Conservation (phyloP, 2,329 filamentous ascomycete species). For the Elsinoe australis region DNA sequence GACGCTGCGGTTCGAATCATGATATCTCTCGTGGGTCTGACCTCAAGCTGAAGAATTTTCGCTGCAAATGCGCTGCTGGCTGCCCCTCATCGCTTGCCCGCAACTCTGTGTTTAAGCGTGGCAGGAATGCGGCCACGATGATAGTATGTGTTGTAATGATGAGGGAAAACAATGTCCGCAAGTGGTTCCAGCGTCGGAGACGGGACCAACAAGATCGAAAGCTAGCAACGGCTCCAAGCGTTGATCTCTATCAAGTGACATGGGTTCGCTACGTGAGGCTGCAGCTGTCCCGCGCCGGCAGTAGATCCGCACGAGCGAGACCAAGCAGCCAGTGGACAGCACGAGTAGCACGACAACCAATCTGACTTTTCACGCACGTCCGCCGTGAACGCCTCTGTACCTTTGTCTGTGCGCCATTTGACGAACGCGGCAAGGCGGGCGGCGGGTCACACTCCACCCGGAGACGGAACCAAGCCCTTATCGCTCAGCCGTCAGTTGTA, state of each 20-base stretch:
- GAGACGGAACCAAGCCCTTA: too few relatives aligned
- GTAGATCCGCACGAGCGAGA: too few relatives aligned
- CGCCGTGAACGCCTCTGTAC: too few relatives aligned
- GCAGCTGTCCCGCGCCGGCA: slow-evolving; percentile 5
- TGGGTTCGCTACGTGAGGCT: neutral
- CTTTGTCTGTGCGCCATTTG: too few relatives aligned
- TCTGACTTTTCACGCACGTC: too few relatives aligned
- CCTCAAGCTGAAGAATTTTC: neutral
- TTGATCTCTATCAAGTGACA: slow-evolving; percentile 3
- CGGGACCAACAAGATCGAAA: neutral
- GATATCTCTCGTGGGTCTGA: neutral
- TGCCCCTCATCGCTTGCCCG: neutral
- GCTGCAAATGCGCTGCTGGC: neutral
- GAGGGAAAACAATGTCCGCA: neutral
- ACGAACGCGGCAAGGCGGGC: too few relatives aligned
- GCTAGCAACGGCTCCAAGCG: slow-evolving; percentile 7
- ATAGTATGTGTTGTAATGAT: neutral
- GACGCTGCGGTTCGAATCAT: too few relatives aligned
- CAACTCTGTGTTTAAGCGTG: neutral
- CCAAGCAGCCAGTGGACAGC: neutral
- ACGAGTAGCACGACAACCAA: too few relatives aligned
- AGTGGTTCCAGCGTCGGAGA: too few relatives aligned
- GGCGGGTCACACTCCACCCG: too few relatives aligned
- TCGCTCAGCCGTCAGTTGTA: too few relatives aligned
- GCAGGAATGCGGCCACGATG: neutral